Conservation (phyloP, 495 filamentous ascomycete genomes). For the Ascobolus immersus region DNA sequence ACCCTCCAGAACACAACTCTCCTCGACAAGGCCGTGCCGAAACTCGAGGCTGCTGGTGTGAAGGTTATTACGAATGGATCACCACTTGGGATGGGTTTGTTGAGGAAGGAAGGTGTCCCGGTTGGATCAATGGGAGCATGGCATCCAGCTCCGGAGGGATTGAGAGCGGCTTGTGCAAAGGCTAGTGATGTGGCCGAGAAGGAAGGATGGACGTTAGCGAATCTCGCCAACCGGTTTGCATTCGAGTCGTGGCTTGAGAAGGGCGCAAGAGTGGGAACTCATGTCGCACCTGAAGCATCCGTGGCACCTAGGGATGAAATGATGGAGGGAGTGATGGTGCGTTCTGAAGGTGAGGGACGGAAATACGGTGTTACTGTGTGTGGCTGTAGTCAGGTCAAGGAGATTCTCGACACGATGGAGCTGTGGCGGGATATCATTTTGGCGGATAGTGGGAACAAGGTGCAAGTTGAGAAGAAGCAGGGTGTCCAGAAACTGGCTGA, state of each 20-base stretch:
- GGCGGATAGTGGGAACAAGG: conserved; percentile 1
- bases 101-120: conserved; percentile 48
- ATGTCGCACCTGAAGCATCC: conserved; percentile 18
- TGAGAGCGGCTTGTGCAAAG: conserved; percentile 32
- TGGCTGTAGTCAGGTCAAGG: not conserved
- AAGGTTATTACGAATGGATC: conserved; percentile 70
- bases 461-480: conserved; percentile 18
- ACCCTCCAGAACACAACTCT: conserved; percentile 67
- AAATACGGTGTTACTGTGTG: conserved; percentile 2
- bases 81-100: conserved; percentile 66
- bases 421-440: not conserved
- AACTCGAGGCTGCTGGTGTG: conserved; percentile 42
- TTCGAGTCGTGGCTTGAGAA: conserved; percentile 51
- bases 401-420: not conserved
- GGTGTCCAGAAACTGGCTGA: conserved; percentile 27
- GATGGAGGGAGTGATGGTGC: conserved; percentile 20
- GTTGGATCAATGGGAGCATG: conserved; percentile 53
- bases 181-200: conserved; percentile 35
- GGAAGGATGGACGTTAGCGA: conserved; percentile 51
- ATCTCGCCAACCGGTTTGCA: conserved; percentile 60
- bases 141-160: conserved; percentile 55
- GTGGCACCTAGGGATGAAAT: conserved; percentile 21
- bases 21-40: conserved; percentile 22
- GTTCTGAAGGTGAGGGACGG: conserved; percentile 1
- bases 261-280: conserved; percentile 33